phyloP scores from a whole-genome alignment of 495 filamentous ascomycete species.

The Trichoderma parareesei region DNA sequence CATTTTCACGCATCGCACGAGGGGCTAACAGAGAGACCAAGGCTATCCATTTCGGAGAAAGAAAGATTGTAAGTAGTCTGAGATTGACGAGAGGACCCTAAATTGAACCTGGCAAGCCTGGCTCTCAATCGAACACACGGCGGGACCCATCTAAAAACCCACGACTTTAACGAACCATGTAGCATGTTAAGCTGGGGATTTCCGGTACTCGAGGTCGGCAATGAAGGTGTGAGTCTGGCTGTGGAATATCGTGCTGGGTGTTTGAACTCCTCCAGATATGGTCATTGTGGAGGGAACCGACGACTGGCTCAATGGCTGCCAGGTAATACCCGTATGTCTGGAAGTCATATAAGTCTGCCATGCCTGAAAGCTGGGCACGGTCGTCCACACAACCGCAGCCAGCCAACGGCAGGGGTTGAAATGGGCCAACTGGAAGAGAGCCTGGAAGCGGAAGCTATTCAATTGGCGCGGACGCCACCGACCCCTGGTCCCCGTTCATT shows the following conservation, averaged over 20 bases:
- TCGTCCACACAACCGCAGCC: not conserved
- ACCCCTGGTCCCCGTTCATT: not conserved
- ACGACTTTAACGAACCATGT: not conserved
- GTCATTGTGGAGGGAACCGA: not conserved
- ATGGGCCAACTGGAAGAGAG: slow-evolving; percentile 31
- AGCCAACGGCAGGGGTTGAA: slow-evolving; percentile 1
- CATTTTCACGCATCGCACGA: not conserved
- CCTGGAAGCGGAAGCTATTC: slow-evolving; percentile 28
- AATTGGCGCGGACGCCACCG: slow-evolving; percentile 23
- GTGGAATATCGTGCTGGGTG: not conserved
- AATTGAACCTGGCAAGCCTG: not conserved
- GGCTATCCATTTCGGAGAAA: not conserved
- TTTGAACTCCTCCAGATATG: not conserved
- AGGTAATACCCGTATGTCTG: not conserved
- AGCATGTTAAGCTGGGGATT: not conserved
- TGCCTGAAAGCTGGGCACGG: not conserved
- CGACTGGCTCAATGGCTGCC: not conserved
- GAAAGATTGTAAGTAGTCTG: not conserved
- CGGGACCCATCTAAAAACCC: not conserved
- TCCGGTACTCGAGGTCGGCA: not conserved
- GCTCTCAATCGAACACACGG: not conserved
- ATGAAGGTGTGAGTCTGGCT: not conserved
- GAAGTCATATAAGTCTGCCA: not conserved
- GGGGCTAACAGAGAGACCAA: not conserved
- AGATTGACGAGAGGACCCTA: not conserved